Base-by-base conservation (phyloP, 1,139 yeast genomes). In the Pichia sp. region DNA sequence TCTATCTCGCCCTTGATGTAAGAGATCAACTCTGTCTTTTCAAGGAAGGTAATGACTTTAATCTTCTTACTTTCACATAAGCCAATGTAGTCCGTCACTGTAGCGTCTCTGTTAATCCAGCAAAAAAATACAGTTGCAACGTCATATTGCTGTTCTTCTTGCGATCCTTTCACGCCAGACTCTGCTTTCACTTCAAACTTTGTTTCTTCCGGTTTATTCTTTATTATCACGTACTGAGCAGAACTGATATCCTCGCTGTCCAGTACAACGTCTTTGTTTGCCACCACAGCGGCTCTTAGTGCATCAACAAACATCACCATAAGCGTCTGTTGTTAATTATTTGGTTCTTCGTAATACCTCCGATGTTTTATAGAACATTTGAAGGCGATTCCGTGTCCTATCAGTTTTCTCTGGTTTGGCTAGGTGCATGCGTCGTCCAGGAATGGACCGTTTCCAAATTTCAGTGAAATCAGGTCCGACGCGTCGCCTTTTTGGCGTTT, bases 41-140 rank as follows among this genome's bases (percentile, higher is more conserved):
- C 94, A 57, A 85, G 63, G 55, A 91, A 88, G 44, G 86, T 78
- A 57, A 93, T 74, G 47, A 85, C 85, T 4, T 75, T 67, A 27
- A 88, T 69, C 4, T 74, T 72, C 34, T 71, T 63, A 37, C 72
- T 73, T 46, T 77, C 77, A 49, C 96, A 84, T 35, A 73, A 78
- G 18, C 77, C 72, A 45, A 86, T 73, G 55, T 91, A 88, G 41
- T 87, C 95, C 11, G 95, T 80, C 35, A 87, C 82, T 28, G 81
- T 74, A 25, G 82, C 67, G 40, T 84, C 87, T 42, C 74, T 78
- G 29, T 52, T 50, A 22, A 79, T 46, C 93, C 95, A 91, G 48
- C 94, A 83, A 54, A 86, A 86, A 26, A 77, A 70, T 4, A 85
- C 78, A 2, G 59, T 47, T 19, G 49, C 42, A 20, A 56, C 33